A percentile compares a stretch with the other conserved stretches of the same genome.
phyloP scores from a whole-genome alignment of 2,329 filamentous ascomycete genomes.

The Chaetothyriales sp. region DNA sequence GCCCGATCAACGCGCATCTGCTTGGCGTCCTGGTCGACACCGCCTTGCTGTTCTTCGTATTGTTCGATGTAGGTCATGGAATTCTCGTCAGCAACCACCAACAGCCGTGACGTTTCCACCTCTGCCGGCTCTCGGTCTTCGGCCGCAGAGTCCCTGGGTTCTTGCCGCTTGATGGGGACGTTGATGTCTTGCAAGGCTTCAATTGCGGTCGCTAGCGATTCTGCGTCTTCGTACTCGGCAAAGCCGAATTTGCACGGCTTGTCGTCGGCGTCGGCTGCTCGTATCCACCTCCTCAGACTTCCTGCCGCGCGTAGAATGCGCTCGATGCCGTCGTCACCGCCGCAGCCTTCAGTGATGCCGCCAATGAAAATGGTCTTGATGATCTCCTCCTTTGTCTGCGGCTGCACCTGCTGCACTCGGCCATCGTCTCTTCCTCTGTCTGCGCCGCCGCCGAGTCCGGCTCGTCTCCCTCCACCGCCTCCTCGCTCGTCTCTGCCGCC shows the following conservation, averaged over 20 bases:
- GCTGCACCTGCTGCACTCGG: slow-evolving; percentile 58
- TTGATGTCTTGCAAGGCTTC: slow-evolving; percentile 72
- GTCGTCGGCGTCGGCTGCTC: slow-evolving; percentile 61
- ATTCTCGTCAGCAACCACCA: slow-evolving; percentile 67
- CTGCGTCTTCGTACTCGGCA: slow-evolving; percentile 83
- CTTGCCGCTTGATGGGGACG: slow-evolving; percentile 66
- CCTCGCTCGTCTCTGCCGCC: slow-evolving; percentile 34
- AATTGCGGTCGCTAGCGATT: slow-evolving; percentile 72
- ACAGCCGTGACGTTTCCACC: slow-evolving; percentile 48
- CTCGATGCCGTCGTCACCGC: slow-evolving; percentile 67
- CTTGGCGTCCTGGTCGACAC: slow-evolving; percentile 46
- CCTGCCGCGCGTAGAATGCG: slow-evolving; percentile 64
- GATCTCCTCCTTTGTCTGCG: slow-evolving; percentile 80
- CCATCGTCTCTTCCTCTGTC: slow-evolving; percentile 22
- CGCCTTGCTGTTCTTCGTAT: slow-evolving; percentile 54
- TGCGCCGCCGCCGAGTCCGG: slow-evolving; percentile 45
- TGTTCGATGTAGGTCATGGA: slow-evolving; percentile 77
- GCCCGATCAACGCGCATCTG: slow-evolving; percentile 59
- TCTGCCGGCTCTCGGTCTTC: slow-evolving; percentile 23
- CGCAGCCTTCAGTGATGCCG: slow-evolving; percentile 65
- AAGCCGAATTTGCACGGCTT: slow-evolving; percentile 86
- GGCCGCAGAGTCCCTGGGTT: slow-evolving; percentile 27
- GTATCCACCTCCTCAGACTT: slow-evolving; percentile 70
- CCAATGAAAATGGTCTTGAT: slow-evolving; percentile 81
- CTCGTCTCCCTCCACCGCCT: slow-evolving; percentile 27